Percentiles rank a stretch among this genome's conserved stretches.
Conservation (phyloP, 768 basidiomycete species). For the Boletellus ananiceps region DNA sequence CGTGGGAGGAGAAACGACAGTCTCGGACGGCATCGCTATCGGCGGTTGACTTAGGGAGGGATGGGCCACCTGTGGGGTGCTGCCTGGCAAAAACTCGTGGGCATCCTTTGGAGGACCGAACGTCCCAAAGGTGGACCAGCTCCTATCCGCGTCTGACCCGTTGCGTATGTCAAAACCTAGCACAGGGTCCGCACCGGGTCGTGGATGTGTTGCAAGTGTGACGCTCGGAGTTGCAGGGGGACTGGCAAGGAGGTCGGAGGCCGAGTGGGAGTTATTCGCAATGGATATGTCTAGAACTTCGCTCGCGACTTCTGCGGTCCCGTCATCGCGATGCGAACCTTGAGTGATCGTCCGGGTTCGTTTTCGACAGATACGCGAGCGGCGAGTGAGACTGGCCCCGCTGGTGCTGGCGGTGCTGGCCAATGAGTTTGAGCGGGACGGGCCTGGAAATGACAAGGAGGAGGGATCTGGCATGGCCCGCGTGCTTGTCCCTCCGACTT, state of each 20-base stretch:
- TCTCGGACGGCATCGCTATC: slow-evolving; percentile 12
- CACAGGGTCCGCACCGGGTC: slow-evolving; percentile 9
- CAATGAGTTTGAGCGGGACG: slow-evolving; percentile 32
- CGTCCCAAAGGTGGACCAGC: slow-evolving; percentile 19
- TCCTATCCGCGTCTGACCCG: slow-evolving; percentile 20
- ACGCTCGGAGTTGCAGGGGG: slow-evolving; percentile 10
- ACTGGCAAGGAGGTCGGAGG: slow-evolving; percentile 4
- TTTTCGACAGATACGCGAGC: slow-evolving; percentile 43
- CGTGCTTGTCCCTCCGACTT: slow-evolving; percentile 23
- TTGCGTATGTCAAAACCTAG: slow-evolving; percentile 10
- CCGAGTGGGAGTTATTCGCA: slow-evolving; percentile 14
- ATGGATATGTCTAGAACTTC: slow-evolving; percentile 29
- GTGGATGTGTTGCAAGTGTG: slow-evolving; percentile 11
- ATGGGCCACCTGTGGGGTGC: background rate
- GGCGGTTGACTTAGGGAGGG: slow-evolving; percentile 10
- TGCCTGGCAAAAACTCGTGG: slow-evolving; percentile 6
- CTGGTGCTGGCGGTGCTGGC: slow-evolving; percentile 44
- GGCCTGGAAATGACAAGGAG: slow-evolving; percentile 23
- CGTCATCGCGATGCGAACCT: slow-evolving; percentile 22
- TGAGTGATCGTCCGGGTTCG: slow-evolving; percentile 51
- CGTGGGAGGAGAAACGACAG: slow-evolving; percentile 9
- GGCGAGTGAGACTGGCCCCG: slow-evolving; percentile 47
- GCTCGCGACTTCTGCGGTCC: slow-evolving; percentile 9
- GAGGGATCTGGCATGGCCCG: slow-evolving; percentile 32
- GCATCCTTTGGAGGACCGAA: slow-evolving; percentile 22